Percentiles rank a stretch among this genome's conserved stretches.
Evolutionary conservation across 225 moss, liverwort and hornwort genomes (phyloP).

Genomic region (Takakia lepidozioides): DNA sequence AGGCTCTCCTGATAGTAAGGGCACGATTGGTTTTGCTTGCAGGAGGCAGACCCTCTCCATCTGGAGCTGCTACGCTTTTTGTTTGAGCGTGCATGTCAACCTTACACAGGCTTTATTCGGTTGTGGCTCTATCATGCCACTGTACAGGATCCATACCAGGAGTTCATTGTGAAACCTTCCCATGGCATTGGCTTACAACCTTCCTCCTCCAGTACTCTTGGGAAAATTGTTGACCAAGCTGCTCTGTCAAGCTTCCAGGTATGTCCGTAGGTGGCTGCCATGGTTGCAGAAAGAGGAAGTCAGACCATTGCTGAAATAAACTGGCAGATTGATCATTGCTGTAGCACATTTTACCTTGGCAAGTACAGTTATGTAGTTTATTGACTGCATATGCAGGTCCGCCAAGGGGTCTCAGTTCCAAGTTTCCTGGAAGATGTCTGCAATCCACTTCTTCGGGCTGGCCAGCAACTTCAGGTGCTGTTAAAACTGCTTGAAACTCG

Average conservation of each 20-base stretch:
- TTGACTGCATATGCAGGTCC: conserved; percentile 81
- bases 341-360: too few species aligned
- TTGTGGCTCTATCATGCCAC: conserved; percentile 93
- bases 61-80: conserved; percentile 75
- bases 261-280: too few species aligned
- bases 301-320: too few species aligned
- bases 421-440: conserved; percentile 79
- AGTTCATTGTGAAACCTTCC: conserved; percentile 74
- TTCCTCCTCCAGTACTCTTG: conserved; percentile 18
- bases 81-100: conserved; percentile 86
- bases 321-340: too few species aligned
- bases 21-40: too few species aligned
- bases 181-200: conserved; percentile 12
- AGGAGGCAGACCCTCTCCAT: conserved; percentile 81
- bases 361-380: neutral
- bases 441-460: conserved; percentile 77
- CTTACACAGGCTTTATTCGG: conserved; percentile 74
- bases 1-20: too few species aligned
- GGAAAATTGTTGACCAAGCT: conserved; percentile 16
- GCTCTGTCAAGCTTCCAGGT: conserved; percentile 42
- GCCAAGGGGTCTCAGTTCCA: conserved; percentile 59
- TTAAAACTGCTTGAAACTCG: conserved; percentile 72
- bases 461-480: conserved; percentile 90
- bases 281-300: too few species aligned
- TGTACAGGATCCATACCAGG: conserved; percentile 76